Base-by-base conservation (phyloP, 257 asterid genomes). In the Anisodus tanguticus region DNA sequence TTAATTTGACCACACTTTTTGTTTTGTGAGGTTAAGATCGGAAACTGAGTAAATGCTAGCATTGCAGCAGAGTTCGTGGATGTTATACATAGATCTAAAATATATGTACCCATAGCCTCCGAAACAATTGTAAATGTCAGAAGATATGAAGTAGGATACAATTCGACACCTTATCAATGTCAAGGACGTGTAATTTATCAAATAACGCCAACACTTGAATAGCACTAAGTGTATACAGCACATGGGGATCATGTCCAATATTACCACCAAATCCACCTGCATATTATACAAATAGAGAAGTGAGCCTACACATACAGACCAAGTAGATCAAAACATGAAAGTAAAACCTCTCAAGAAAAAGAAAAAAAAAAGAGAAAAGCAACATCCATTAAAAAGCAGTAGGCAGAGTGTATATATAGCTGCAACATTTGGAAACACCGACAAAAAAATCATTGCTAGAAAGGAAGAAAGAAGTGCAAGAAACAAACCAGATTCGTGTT, bases 231-330 rank as follows among this genome's bases (percentile, higher is more conserved):
- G 98, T 92, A 88, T 82, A 96, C 87, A 92, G 85, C 35, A 96
- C 0, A 83, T 96, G 99, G 4, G 99, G 97, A 83, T 96, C 99
- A 87, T 96, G 97, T 54, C 99, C 99, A 78, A 93, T 88, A 84
- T 96, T 96, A 84, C 99, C 98, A 84, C 98, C 97, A 86, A 96
- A 96, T 81, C 98, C 99, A 86, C 98, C 98, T 96, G 91, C 84
- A 88, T 51, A 51, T 51, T 22, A 76, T 51, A 51, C 63, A 76
- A 76, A 47, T 19, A 51, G 41, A 51, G 13, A 51, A 76, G 63
- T 76, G 41, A 76, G 39, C 4, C 81, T 76, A 51, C 1, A 31
- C 35, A 31, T 31, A 31, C 35, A 31, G 35, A 31, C 2, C 35
- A 35, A 31, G 19, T 66, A 51, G 62, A 76, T 51, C 81, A 26